Evolutionary conservation across 495 filamentous ascomycete species (phyloP), one percentile per base, ranked within the genome.

Genomic region (Hypoxylon rickii): DNA sequence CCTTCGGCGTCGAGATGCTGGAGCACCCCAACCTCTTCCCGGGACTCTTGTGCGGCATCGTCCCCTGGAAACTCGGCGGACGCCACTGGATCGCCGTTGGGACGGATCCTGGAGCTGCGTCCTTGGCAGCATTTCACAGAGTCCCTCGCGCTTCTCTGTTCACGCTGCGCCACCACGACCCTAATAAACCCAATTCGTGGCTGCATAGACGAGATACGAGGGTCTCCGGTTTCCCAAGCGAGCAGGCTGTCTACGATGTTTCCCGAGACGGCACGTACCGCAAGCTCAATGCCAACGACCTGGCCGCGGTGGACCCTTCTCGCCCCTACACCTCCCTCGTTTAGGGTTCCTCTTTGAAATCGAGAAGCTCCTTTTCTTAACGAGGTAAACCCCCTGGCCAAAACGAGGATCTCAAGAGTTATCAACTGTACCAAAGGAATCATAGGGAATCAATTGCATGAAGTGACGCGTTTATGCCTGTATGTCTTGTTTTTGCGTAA

Each of bases 21-120:
- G 90, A 97, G 63, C 90, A 97, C 59, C 94, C 94, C 0, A 92
- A 89, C 76, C 75, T 96, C 7, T 97, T 94, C 66, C 82, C 86
- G 0, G 86, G 89, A 8, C 76, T 97, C 58, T 76, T 97, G 70
- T 81, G 84, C 17, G 81, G 81, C 1, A 84, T 97, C 5, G 86
- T 96, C 6, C 85, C 81, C 2, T 74, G 75, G 16, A 77, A 84
- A 44, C 66, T 96, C n/a, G 79, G 79, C 5, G 72, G 74, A 0
- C 58, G 48, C 15, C 55, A 66, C 20, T 64, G 58, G 66, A 43
- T 66, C 5, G 46, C 36, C 3, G 59, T 69, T 34, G 63, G 60
- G 5, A 46, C 63, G 16, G 46, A 61, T 24, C 34, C 21, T 6
- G 31, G 2, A 1, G 38, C 34, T 12, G 17, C 5, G 4, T 39